Percentiles rank a stretch among this genome's conserved stretches.
Evolutionary conservation across 2,329 filamentous ascomycete genomes (phyloP).

Genomic region (Ceratocystis huliohia): DNA sequence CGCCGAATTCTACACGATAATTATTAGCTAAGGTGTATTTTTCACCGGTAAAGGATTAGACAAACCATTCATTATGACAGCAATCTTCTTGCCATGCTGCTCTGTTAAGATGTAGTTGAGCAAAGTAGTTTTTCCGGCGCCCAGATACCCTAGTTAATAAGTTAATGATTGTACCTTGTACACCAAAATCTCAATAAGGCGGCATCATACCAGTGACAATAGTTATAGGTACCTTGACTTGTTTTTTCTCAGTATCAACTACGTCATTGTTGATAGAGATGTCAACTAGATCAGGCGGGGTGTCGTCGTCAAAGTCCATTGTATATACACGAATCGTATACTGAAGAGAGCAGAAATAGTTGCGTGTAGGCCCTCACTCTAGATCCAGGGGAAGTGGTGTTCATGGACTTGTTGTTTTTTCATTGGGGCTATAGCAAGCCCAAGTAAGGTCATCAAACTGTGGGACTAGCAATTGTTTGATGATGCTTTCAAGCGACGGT

Average conservation of each 20-base stretch:
- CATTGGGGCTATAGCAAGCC: too few species aligned
- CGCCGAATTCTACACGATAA: constrained; percentile 55
- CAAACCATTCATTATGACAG: constrained; percentile 83
- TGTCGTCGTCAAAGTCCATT: constrained; percentile 55
- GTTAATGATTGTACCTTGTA: background rate
- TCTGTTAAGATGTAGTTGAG: constrained; percentile 93
- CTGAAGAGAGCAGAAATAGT: too few species aligned
- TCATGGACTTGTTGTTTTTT: too few species aligned
- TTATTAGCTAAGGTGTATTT: constrained; percentile 20
- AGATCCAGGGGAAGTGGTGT: too few species aligned
- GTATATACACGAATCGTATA: constrained; percentile 16
- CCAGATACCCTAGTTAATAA: constrained; percentile 60
- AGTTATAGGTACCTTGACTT: constrained; percentile 65
- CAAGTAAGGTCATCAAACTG: too few species aligned
- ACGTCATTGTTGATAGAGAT: constrained; percentile 30
- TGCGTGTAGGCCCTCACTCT: too few species aligned
- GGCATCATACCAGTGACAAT: constrained; percentile 57
- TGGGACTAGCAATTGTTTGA: too few species aligned
- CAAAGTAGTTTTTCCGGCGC: constrained; percentile 87
- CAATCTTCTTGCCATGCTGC: constrained; percentile 93
- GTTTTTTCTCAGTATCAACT: constrained; percentile 33
- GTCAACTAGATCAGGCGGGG: constrained; percentile 51
- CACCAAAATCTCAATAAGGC: background rate
- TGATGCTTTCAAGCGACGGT: too few species aligned
- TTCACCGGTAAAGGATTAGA: background rate